Conservation (phyloP, 768 basidiomycete species). For the Macrolepiota dolichaula region DNA sequence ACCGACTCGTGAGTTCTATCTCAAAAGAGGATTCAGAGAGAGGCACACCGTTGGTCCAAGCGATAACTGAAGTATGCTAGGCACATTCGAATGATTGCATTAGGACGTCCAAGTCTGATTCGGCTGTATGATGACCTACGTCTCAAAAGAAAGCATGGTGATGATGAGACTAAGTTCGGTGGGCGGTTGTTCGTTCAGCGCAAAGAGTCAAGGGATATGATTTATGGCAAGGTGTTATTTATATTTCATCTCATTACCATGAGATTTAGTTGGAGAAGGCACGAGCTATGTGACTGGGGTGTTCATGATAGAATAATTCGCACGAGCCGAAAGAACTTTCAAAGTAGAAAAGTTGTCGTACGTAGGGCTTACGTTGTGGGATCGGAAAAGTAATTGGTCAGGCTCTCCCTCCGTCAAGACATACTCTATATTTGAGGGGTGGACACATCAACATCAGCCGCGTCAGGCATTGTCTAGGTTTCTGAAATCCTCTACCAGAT, state of each 20-base stretch:
- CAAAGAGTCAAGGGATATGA: not conserved
- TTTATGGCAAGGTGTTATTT: not conserved
- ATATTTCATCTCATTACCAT: not conserved
- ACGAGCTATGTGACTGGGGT: too few species aligned
- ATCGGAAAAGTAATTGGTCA: too few species aligned
- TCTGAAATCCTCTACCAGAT: too few species aligned
- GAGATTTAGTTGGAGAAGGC: too few species aligned
- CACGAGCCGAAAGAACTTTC: not conserved
- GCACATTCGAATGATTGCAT: not conserved
- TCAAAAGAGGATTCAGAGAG: not conserved
- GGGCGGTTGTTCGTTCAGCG: not conserved
- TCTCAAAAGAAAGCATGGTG: constrained; percentile 1
- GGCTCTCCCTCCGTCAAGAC: too few species aligned
- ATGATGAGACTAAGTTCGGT: not conserved
- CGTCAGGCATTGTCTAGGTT: too few species aligned
- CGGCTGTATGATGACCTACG: not conserved
- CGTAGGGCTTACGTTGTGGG: too few species aligned
- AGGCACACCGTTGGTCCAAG: constrained; percentile 1
- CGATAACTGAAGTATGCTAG: not conserved
- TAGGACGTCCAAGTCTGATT: not conserved
- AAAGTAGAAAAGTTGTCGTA: too few species aligned
- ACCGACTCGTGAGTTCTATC: not conserved
- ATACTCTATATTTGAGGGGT: too few species aligned
- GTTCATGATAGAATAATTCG: not conserved
- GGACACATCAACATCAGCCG: too few species aligned